phyloP scores from a whole-genome alignment of 169 alveolate species.

The Besnoitia besnoiti region DNA sequence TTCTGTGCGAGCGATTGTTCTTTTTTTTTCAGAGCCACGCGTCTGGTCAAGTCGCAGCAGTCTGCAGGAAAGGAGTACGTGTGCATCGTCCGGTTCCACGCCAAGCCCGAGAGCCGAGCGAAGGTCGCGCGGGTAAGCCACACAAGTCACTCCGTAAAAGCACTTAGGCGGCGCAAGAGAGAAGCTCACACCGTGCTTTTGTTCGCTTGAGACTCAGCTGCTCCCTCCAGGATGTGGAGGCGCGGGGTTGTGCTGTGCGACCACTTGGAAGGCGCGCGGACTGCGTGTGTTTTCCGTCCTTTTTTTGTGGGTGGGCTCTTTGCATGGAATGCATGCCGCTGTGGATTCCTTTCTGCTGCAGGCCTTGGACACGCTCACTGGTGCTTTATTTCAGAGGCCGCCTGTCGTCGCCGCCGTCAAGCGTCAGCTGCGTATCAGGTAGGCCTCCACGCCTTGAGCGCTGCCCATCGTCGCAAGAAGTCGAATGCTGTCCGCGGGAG shows the following conservation, averaged over 20 bases:
- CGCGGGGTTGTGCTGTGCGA: too few relatives aligned
- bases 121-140: conserved; percentile 65
- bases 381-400: conserved; percentile 98
- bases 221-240: too few relatives aligned
- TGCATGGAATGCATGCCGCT: too few relatives aligned
- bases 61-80: background rate
- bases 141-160: background rate
- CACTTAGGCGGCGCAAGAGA: background rate
- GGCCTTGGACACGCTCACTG: conserved; percentile 96
- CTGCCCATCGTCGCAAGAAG: background rate
- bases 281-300: too few relatives aligned
- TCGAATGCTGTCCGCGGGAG: background rate
- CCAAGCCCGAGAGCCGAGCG: conserved; percentile 85
- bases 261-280: too few relatives aligned
- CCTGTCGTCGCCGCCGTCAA: conserved; percentile 99
- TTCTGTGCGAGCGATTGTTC: too few relatives aligned
- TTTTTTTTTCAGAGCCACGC: background rate
- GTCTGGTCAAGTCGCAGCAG: background rate
- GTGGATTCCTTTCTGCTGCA: conserved; percentile 70
- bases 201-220: too few relatives aligned
- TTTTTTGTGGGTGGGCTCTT: too few relatives aligned
- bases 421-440: conserved; percentile 97
- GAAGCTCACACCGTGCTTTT: too few relatives aligned
- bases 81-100: background rate
- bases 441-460: background rate